A percentile compares a stretch with the other conserved stretches of the same genome.
Conservation (phyloP, 495 filamentous ascomycete genomes). For the Talaromyces wortmannii region DNA sequence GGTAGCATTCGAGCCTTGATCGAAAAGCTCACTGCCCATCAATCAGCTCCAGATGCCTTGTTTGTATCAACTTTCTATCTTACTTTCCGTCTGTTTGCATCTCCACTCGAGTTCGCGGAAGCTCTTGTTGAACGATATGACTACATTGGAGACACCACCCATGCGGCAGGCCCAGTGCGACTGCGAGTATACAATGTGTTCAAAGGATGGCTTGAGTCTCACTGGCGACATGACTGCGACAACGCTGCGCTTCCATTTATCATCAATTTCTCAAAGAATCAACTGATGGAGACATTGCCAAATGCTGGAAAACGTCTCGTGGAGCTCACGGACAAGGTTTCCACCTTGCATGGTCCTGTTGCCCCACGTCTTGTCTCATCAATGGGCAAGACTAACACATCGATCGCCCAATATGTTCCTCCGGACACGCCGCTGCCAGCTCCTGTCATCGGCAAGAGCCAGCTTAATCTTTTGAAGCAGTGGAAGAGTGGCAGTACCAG, state of each 20-base stretch:
- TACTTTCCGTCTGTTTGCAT: conserved; percentile 92
- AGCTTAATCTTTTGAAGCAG: conserved; percentile 61
- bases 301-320: conserved; percentile 71
- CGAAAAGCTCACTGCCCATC: conserved; percentile 87
- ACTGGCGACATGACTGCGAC: conserved; percentile 85
- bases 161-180: conserved; percentile 70
- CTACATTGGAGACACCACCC: conserved; percentile 72
- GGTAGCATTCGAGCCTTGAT: conserved; percentile 88
- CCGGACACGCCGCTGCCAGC: conserved; percentile 65
- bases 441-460: conserved; percentile 67
- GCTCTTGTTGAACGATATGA: conserved; percentile 85
- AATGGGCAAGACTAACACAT: conserved; percentile 79
- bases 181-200: conserved; percentile 93
- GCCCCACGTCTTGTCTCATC: conserved; percentile 85
- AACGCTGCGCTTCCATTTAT: conserved; percentile 67
- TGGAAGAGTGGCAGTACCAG: conserved; percentile 64
- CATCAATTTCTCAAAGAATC: conserved; percentile 66
- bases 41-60: conserved; percentile 85
- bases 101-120: conserved; percentile 71
- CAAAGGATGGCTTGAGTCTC: conserved; percentile 94
- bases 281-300: conserved; percentile 60
- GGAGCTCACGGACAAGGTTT: conserved; percentile 78
- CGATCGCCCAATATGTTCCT: conserved; percentile 59
- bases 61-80: conserved; percentile 96
- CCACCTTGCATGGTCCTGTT: conserved; percentile 61